These are phyloP conservation scores for Alternaria viburni DNA, from an alignment of 2,329 filamentous ascomycete genomes.

Conservation along the genomic window DNA sequence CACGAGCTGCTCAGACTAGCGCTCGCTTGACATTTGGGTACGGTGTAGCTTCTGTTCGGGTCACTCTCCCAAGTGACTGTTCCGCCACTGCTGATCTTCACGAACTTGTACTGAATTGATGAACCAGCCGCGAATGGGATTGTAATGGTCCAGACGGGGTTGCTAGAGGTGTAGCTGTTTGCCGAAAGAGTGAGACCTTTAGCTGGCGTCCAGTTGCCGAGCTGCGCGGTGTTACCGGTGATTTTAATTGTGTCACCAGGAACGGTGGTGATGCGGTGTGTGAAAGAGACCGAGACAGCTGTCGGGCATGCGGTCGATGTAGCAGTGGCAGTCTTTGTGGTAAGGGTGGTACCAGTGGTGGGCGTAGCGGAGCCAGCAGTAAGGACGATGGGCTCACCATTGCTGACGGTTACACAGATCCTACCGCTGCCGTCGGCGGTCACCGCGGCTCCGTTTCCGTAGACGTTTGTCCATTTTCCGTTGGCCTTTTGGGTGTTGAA, in stretches of 20 bases:
- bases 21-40: slow-evolving; percentile 35
- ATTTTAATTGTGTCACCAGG: slow-evolving; percentile 59
- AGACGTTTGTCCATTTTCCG: slow-evolving; percentile 51
- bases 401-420: slow-evolving; percentile 51
- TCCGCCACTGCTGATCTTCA: slow-evolving; percentile 53
- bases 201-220: slow-evolving; percentile 54
- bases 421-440: slow-evolving; percentile 51
- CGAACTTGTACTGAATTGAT: slow-evolving; percentile 54
- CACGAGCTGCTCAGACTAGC: slow-evolving; percentile 32
- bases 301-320: slow-evolving; percentile 28
- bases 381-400: slow-evolving; percentile 55
- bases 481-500: slow-evolving; percentile 51
- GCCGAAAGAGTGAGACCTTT: slow-evolving; percentile 51
- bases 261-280: slow-evolving; percentile 55
- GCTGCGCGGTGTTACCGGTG: slow-evolving; percentile 51
- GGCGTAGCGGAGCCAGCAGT: slow-evolving; percentile 23
- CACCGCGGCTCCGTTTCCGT: slow-evolving; percentile 46
- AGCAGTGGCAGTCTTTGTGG: slow-evolving; percentile 15
- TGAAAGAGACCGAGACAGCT: slow-evolving; percentile 51
- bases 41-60: slow-evolving; percentile 52
- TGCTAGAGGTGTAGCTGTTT: slow-evolving; percentile 51
- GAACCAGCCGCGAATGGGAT: slow-evolving; percentile 51
- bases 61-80: slow-evolving; percentile 56
- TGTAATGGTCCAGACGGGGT: slow-evolving; percentile 57
- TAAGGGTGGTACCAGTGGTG: slow-evolving; percentile 20